Evolutionary conservation across 352 stramenopile species (phyloP), one percentile per base, ranked within the genome.

Genomic region (Aphanomyces invadans): DNA sequence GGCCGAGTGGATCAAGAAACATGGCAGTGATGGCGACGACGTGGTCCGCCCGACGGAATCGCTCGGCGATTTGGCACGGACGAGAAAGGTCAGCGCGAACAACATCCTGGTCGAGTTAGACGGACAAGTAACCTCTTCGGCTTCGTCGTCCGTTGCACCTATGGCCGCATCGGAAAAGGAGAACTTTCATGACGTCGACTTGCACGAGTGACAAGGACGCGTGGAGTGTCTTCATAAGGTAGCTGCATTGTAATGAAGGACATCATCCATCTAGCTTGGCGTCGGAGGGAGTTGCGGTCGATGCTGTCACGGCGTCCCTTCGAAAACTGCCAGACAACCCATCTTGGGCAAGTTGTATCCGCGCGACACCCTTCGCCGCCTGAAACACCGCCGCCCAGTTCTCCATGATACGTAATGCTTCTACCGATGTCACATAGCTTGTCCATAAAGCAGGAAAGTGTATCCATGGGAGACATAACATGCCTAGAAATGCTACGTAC

Each of bases 1-100:
- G 44, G 70, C 72, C 26, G 75, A 79, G 46, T 81, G 75, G 75
- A 12, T 72, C 15, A 42, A 55, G 15, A 81, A 81, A 63, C 74
- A 78, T 31, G 74, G 74, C 10, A 69, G 48, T 2, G 75, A 75
- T n/a, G 69, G 74, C 12, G 42, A 62, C 33, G 69, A 76, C 19
- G 46, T 73, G 7, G 65, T 25, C 32, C 19, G 17, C 17, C n/a
- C n/a, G n/a, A 25, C n/a, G 1, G 46, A 54, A 29, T n/a, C 25
- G n/a, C 17, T 21, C 25, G 12, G 36, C 29, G 49, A 57, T 19
- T 15, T 57, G 19, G 4, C 49, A 12, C 49, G 49, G 12, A 28
- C 49, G 11, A 7, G 49, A 28, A 57, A 57, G 49, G 49, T 57
- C 1, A 57, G 49, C 29, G 4, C 23, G 21, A 57, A 28, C 49